phyloP scores from a whole-genome alignment of 2,329 filamentous ascomycete genomes.

The Phyllosticta capitalensis region DNA sequence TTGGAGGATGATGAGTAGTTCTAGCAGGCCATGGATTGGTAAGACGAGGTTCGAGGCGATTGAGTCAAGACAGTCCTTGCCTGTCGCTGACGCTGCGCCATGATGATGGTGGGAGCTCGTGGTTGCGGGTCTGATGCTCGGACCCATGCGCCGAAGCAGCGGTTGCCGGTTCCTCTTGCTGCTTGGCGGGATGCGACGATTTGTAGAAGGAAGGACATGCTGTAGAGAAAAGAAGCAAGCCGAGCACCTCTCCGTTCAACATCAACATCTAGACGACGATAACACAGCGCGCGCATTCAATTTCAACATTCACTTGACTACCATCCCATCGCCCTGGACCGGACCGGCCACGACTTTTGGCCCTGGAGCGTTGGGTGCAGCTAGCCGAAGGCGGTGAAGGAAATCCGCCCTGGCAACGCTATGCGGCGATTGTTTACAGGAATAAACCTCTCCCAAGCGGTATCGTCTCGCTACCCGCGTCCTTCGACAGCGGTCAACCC shows the following conservation, averaged over 20 bases:
- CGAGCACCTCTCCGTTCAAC: neutral
- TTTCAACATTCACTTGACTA: neutral
- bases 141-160: neutral
- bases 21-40: neutral
- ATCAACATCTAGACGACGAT: neutral
- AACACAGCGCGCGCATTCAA: neutral
- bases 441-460: neutral
- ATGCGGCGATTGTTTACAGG: constrained; percentile 1
- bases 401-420: neutral
- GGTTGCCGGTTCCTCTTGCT: neutral
- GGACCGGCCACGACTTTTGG: neutral
- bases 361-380: neutral
- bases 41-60: neutral
- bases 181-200: neutral
- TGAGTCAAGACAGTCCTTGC: neutral
- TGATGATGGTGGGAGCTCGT: constrained; percentile 3
- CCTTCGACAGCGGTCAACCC: too few relatives aligned
- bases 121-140: constrained; percentile 2
- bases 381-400: neutral
- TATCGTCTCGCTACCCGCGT: constrained; percentile 1
- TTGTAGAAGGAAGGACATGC: neutral
- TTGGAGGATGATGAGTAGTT: neutral
- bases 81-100: neutral
- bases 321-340: too few relatives aligned
- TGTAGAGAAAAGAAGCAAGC: neutral